A percentile compares a stretch with the other conserved stretches of the same genome.
These are phyloP conservation scores for Cordyceps tenuipes DNA, from an alignment of 2,329 filamentous ascomycete genomes.

Conservation along the genomic window DNA sequence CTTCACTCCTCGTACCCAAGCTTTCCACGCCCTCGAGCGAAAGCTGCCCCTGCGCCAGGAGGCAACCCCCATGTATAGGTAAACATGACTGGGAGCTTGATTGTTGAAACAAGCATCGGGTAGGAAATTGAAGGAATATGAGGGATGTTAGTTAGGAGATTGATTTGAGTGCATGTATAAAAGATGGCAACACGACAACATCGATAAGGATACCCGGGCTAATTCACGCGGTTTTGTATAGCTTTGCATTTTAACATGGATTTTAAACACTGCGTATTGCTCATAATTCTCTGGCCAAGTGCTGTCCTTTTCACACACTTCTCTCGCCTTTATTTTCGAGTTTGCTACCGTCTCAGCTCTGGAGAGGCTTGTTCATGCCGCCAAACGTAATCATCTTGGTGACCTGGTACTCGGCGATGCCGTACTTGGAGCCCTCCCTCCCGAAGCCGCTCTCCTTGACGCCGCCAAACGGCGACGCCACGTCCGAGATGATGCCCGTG, in stretches of 20 bases:
- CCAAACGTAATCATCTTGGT: constrained; percentile 58
- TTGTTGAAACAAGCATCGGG: background rate
- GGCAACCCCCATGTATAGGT: background rate
- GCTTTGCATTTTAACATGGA: background rate
- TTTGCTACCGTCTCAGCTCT: constrained; percentile 25
- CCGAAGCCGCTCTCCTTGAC: constrained; percentile 79
- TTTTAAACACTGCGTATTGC: background rate
- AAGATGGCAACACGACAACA: background rate
- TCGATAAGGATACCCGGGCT: background rate
- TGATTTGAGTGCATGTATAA: background rate
- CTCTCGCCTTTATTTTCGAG: background rate
- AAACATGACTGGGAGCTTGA: background rate
- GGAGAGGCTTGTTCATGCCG: constrained; percentile 47
- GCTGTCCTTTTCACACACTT: background rate
- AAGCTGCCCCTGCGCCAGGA: constrained; percentile 40
- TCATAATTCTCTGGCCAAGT: background rate
- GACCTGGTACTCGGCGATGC: constrained; percentile 65
- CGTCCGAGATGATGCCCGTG: constrained; percentile 58
- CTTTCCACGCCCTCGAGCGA: constrained; percentile 55
- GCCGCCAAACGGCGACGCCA: constrained; percentile 61
- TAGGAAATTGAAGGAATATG: background rate
- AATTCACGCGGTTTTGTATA: background rate
- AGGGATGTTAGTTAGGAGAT: background rate
- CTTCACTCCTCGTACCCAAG: constrained; percentile 58
- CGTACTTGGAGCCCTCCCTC: constrained; percentile 68